Conservation (phyloP, 495 filamentous ascomycete species). For the Penicillium canescens region DNA sequence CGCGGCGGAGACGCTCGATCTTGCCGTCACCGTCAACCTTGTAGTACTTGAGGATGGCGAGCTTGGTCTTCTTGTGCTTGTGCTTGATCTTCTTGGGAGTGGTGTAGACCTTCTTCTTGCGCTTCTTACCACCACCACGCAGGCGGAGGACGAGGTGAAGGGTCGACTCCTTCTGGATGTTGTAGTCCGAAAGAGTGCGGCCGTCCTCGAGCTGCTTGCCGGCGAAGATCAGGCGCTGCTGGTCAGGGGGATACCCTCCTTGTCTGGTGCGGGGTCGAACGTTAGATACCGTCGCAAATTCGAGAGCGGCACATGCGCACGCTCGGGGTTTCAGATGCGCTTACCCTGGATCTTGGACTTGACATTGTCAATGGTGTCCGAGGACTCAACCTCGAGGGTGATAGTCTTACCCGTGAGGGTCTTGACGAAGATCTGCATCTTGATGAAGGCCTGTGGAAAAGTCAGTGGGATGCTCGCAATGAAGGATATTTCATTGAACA, state of each 20-base stretch:
- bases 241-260: constrained; percentile 99
- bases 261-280: constrained; percentile 59
- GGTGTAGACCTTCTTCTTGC: constrained; percentile 99
- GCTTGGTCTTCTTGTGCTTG: constrained; percentile 99
- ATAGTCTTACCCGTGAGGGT: constrained; percentile 99
- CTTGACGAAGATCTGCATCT: constrained; percentile 99
- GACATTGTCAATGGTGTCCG: constrained; percentile 99
- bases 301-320: not conserved
- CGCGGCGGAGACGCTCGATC: constrained; percentile 97
- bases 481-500: not conserved
- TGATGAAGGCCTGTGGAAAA: constrained; percentile 50
- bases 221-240: constrained; percentile 99
- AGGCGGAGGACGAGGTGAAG: constrained; percentile 98
- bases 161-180: constrained; percentile 99
- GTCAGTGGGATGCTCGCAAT: constrained; percentile 10
- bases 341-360: constrained; percentile 87
- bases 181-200: constrained; percentile 99
- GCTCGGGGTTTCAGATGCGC: constrained; percentile 9
- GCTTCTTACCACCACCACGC: constrained; percentile 96
- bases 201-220: constrained; percentile 99
- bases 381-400: constrained; percentile 99
- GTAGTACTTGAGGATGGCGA: constrained; percentile 99
- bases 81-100: constrained; percentile 99
- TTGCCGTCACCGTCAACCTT: constrained; percentile 99
- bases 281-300: constrained; percentile 8